Percentiles rank a stretch among this genome's conserved stretches.
Evolutionary conservation across 1,284 basidiomycete species (phyloP).

Genomic region (Ustilago shanxiensis): DNA sequence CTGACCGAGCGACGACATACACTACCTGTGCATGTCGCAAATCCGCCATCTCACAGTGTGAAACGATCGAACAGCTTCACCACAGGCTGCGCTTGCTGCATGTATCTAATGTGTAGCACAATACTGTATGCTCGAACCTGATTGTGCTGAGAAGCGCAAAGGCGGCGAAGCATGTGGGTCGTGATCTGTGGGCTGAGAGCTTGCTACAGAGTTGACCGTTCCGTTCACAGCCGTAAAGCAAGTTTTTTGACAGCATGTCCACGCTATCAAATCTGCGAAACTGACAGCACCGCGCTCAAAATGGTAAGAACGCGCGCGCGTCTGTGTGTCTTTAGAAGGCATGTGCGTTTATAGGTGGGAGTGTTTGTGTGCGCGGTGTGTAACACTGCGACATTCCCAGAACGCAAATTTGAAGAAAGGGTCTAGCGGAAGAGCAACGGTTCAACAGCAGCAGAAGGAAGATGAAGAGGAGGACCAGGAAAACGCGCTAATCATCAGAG

Average conservation of each 20-base stretch:
- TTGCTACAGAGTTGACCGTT: neutral
- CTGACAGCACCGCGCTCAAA: neutral
- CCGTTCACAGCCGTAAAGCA: neutral
- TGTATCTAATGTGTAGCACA: too few relatives aligned
- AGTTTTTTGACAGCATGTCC: neutral
- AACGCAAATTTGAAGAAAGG: neutral
- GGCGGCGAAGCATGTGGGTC: neutral
- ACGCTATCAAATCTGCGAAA: neutral
- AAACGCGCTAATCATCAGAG: conserved; percentile 5
- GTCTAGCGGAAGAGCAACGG: neutral
- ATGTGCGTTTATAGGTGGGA: too few relatives aligned
- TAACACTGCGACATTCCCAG: conserved; percentile 3
- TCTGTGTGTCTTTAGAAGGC: neutral
- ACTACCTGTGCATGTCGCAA: too few relatives aligned
- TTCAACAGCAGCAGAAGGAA: too few relatives aligned
- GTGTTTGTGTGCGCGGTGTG: too few relatives aligned
- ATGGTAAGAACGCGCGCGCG: neutral
- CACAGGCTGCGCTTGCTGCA: neutral
- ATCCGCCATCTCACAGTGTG: neutral
- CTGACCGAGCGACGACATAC: neutral
- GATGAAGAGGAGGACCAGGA: neutral
- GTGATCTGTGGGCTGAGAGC: too few relatives aligned
- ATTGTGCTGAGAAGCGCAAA: neutral
- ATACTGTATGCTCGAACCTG: too few relatives aligned
- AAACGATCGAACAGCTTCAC: neutral